Percentiles rank a stretch among this genome's conserved stretches.
Conservation (phyloP, 225 moss, liverwort and hornwort species). For the Marchantia paleacea region DNA sequence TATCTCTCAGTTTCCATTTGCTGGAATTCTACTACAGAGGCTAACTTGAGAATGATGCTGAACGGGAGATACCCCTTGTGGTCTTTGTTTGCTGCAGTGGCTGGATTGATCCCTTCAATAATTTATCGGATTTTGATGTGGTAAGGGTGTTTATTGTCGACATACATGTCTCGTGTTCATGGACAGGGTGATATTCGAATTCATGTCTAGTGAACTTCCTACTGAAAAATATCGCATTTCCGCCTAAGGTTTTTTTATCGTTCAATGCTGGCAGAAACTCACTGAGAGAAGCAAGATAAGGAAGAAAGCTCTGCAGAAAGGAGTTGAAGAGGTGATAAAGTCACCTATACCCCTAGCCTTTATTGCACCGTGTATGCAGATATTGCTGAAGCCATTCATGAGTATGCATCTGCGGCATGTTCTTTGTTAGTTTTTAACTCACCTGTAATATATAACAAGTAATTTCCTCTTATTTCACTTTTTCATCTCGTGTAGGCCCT, state of each 20-base stretch:
- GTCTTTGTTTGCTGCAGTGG: slow-evolving; percentile 68
- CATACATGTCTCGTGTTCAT: not conserved
- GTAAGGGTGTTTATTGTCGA: slow-evolving; percentile 37
- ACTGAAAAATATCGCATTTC: no score
- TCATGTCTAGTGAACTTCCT: no score
- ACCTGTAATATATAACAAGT: not conserved
- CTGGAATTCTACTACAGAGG: not conserved
- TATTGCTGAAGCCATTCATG: no score
- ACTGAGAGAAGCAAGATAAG: slow-evolving; percentile 82
- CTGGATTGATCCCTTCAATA: slow-evolving; percentile 79
- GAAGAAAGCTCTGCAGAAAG: slow-evolving; percentile 90
- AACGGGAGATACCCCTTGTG: slow-evolving; percentile 9
- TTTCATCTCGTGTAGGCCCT: slow-evolving; percentile 55
- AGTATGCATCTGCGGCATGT: not conserved
- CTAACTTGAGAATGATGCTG: not conserved
- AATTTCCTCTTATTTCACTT: not conserved
- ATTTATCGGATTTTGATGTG: slow-evolving; percentile 85
- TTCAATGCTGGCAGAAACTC: slow-evolving; percentile 52
- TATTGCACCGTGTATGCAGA: not conserved
- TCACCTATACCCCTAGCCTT: not conserved
- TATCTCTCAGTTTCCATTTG: not conserved
- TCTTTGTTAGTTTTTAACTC: not conserved
- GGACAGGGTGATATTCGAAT: no score
- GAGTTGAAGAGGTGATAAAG: slow-evolving; percentile 75
- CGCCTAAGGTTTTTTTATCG: no score